A percentile compares a stretch with the other conserved stretches of the same genome.
phyloP scores from a whole-genome alignment of 176 grass and related monocot species.

The Oryza meridionalis region DNA sequence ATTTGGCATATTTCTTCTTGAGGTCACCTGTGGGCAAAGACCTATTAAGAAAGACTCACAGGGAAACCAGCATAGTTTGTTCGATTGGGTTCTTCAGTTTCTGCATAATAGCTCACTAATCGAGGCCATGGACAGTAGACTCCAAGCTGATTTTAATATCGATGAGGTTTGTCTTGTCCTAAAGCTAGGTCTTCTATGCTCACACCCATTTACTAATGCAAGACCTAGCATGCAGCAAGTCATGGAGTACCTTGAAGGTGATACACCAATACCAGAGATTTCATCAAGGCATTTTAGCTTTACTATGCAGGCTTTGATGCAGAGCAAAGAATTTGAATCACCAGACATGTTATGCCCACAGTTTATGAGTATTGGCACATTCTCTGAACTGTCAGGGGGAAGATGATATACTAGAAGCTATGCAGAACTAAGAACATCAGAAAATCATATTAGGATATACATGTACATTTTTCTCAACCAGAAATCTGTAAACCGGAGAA shows the following conservation, averaged over 20 bases:
- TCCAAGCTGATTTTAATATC: neutral
- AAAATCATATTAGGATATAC: too few relatives aligned
- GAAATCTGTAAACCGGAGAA: too few relatives aligned
- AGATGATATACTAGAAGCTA: conserved; percentile 16
- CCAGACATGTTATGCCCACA: neutral
- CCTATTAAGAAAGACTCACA: conserved; percentile 16
- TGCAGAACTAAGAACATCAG: too few relatives aligned
- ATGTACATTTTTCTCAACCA: too few relatives aligned
- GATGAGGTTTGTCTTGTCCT: conserved; percentile 13
- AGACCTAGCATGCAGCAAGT: conserved; percentile 55
- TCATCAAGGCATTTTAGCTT: conserved; percentile 27
- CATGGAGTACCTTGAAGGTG: conserved; percentile 44
- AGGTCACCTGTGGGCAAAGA: conserved; percentile 30
- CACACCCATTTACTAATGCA: conserved; percentile 29
- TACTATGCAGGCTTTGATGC: conserved; percentile 30
- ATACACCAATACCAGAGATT: conserved; percentile 10
- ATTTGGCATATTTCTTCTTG: conserved; percentile 38
- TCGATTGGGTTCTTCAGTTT: conserved; percentile 31
- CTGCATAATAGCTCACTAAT: neutral
- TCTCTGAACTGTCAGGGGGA: conserved; percentile 38
- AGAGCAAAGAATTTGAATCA: conserved; percentile 24
- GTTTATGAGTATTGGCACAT: conserved; percentile 28
- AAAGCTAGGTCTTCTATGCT: conserved; percentile 38
- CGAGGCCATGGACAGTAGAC: conserved; percentile 12
- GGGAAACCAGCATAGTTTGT: conserved; percentile 3